These are phyloP conservation scores for Phylloporus sp. DNA, from an alignment of 1,284 basidiomycete species.

Conservation along the genomic window DNA sequence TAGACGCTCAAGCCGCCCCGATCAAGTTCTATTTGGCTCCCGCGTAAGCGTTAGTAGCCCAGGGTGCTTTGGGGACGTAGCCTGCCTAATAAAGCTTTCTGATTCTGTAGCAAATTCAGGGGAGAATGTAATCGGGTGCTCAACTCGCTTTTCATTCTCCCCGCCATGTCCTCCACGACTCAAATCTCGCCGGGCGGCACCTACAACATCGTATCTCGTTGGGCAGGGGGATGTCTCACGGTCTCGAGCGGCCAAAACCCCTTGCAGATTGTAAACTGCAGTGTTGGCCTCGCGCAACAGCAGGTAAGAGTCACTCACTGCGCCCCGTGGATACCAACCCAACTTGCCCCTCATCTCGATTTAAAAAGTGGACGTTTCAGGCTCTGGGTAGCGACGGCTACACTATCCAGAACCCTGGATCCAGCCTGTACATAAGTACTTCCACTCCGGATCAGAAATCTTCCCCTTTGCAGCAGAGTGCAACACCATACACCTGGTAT, in stretches of 20 bases:
- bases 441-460: not conserved
- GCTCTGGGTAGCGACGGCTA: not conserved
- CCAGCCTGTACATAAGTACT: not conserved
- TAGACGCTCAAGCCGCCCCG: no score
- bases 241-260: not conserved
- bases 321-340: not conserved
- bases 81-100: no score
- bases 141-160: no score
- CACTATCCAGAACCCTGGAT: not conserved
- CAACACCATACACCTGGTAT: not conserved
- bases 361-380: not conserved
- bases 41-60: no score
- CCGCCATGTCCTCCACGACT: no score
- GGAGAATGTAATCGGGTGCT: no score
- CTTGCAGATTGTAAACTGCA: not conserved
- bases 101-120: no score
- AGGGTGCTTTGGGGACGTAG: no score
- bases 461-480: not conserved
- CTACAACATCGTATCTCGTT: not conserved
- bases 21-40: no score
- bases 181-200: not conserved
- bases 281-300: not conserved
- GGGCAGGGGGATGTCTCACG: not conserved
- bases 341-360: not conserved
- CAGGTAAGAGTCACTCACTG: not conserved